phyloP scores from a whole-genome alignment of 2,329 filamentous ascomycete species.

The Exophiala sp. region DNA sequence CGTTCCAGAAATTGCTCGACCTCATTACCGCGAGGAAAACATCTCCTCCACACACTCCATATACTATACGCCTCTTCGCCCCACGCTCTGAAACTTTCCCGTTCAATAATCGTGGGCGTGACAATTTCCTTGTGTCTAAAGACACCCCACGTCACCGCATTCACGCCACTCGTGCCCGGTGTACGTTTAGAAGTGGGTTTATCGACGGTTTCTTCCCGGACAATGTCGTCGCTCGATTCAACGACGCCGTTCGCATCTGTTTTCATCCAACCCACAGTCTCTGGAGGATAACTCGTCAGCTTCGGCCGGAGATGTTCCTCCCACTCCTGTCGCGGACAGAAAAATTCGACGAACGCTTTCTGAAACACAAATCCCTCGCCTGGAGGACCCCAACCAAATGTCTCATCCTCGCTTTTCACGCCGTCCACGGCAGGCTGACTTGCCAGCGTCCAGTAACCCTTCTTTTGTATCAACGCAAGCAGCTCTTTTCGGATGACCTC shows the following conservation, averaged over 20 bases:
- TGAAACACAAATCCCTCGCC: slow-evolving; percentile 91
- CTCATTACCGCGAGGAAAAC: slow-evolving; percentile 72
- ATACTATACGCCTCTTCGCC: slow-evolving; percentile 93
- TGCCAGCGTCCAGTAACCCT: slow-evolving; percentile 93
- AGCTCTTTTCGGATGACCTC: slow-evolving; percentile 74
- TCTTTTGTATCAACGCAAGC: slow-evolving; percentile 67
- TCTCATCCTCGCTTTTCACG: slow-evolving; percentile 67
- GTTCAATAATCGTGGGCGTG: slow-evolving; percentile 94
- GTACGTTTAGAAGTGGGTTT: slow-evolving; percentile 32
- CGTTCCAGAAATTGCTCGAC: slow-evolving; percentile 68
- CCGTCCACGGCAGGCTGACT: slow-evolving; percentile 94
- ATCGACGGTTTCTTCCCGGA: not conserved
- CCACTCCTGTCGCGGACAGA: slow-evolving; percentile 75
- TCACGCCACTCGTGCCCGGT: slow-evolving; percentile 59
- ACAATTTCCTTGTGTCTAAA: slow-evolving; percentile 95
- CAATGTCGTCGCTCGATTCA: slow-evolving; percentile 46
- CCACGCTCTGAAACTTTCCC: slow-evolving; percentile 91
- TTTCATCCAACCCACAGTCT: slow-evolving; percentile 81
- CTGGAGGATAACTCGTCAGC: slow-evolving; percentile 58
- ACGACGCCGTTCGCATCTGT: slow-evolving; percentile 76
- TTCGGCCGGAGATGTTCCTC: slow-evolving; percentile 56
- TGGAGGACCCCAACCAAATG: slow-evolving; percentile 90
- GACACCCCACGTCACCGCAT: slow-evolving; percentile 94
- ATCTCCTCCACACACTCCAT: slow-evolving; percentile 87
- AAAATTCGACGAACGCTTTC: slow-evolving; percentile 97